Evolutionary conservation across 805 yeast species (phyloP).

Genomic region (Candida rishiriensis): DNA sequence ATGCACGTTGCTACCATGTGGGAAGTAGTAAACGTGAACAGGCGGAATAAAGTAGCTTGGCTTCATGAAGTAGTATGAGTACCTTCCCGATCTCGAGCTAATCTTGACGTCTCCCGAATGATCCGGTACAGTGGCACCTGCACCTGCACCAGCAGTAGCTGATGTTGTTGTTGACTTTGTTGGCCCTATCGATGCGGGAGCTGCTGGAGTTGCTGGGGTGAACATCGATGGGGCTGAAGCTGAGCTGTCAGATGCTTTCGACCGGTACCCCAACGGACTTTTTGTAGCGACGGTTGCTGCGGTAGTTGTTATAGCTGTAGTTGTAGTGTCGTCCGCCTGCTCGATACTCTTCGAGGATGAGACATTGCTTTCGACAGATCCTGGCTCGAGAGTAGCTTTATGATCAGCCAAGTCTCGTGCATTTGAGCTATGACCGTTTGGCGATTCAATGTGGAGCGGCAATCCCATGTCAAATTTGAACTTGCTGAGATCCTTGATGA

Average conservation of each 20-base stretch:
- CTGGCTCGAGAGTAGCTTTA: not conserved
- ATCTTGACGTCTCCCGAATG: not conserved
- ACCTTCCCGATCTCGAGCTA: slow-evolving; percentile 12
- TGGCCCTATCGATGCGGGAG: not conserved
- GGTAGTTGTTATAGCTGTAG: too few relatives aligned
- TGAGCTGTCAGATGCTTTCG: too few relatives aligned
- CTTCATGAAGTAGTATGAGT: slow-evolving; percentile 43
- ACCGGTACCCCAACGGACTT: too few relatives aligned
- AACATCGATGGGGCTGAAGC: not conserved
- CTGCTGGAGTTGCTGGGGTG: not conserved
- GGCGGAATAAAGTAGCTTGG: slow-evolving; percentile 47
- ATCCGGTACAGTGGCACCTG: not conserved
- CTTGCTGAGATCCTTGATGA: slow-evolving; percentile 20
- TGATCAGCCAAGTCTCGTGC: slow-evolving; percentile 1
- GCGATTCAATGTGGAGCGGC: not conserved
- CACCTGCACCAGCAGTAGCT: not conserved
- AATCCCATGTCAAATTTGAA: slow-evolving; percentile 2
- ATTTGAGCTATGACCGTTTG: not conserved
- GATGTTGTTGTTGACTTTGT: not conserved
- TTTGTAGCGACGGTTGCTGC: too few relatives aligned
- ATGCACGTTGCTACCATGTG: slow-evolving; percentile 32
- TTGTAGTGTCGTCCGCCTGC: not conserved
- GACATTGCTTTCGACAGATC: not conserved
- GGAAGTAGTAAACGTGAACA: slow-evolving; percentile 44
- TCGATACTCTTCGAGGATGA: not conserved